Percentiles rank a stretch among this genome's conserved stretches.
phyloP scores from a whole-genome alignment of 345 rosid species.

The Populus tremula region DNA sequence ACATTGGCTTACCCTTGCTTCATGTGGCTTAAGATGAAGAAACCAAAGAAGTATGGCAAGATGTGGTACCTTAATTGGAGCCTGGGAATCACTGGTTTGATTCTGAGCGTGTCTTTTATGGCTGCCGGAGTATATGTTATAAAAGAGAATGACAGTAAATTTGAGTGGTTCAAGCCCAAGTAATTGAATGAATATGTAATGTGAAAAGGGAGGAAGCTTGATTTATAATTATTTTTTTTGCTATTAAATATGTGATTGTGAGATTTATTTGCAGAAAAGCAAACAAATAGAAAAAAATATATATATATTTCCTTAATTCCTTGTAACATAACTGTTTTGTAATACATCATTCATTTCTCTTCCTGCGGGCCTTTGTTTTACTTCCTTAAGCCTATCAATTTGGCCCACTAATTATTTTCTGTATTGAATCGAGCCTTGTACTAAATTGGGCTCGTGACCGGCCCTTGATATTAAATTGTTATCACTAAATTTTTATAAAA shows the following conservation, averaged over 20 bases:
- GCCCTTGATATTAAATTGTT: background rate
- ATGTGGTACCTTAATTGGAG: constrained; percentile 36
- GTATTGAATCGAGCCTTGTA: background rate
- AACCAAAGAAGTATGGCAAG: constrained; percentile 15
- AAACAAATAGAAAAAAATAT: background rate
- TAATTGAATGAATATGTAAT: background rate
- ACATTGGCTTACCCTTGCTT: constrained; percentile 38
- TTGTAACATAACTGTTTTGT: background rate
- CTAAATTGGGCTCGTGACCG: background rate
- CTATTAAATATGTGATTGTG: background rate
- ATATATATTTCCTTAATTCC: background rate
- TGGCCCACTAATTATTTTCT: background rate
- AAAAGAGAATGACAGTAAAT: constrained; percentile 19
- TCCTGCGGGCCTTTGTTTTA: background rate
- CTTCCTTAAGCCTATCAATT: background rate
- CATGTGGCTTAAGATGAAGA: constrained; percentile 41
- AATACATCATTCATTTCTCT: background rate
- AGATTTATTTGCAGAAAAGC: background rate
- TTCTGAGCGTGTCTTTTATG: constrained; percentile 19
- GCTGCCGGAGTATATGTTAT: constrained; percentile 27
- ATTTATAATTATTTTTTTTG: background rate
- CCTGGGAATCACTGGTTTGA: constrained; percentile 28
- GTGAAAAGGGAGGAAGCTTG: too few species aligned
- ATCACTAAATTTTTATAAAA: background rate
- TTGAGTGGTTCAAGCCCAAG: constrained; percentile 33